A percentile compares a stretch with the other conserved stretches of the same genome.
Evolutionary conservation across 2,329 filamentous ascomycete species (phyloP).

Genomic region (Elsinoe australis): DNA sequence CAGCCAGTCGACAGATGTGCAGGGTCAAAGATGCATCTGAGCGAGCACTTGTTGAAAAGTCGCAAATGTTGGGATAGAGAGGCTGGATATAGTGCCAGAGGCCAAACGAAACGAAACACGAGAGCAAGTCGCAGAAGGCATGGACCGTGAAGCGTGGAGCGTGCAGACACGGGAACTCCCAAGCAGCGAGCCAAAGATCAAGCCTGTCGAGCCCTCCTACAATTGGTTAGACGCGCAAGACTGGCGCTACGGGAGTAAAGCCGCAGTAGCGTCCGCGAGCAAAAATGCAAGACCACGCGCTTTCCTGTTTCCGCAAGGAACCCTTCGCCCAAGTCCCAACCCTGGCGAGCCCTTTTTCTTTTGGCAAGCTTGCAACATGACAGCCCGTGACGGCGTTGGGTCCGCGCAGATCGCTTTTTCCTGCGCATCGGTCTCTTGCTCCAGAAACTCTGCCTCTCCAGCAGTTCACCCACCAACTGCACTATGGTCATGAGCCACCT

Average conservation of each 20-base stretch:
- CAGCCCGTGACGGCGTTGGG: conserved; percentile 2
- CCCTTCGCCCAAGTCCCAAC: background rate
- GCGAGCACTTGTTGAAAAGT: background rate
- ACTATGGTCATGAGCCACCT: background rate
- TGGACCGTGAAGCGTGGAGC: background rate
- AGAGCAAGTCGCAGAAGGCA: conserved; percentile 3
- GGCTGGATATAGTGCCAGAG: conserved; percentile 5
- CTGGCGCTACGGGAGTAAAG: background rate
- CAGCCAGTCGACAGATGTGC: background rate
- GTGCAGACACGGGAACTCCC: too few relatives aligned
- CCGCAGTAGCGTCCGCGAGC: background rate
- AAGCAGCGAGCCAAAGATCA: too few relatives aligned
- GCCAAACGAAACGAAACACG: conserved; percentile 7
- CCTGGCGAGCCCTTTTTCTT: background rate
- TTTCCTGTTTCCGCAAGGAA: background rate
- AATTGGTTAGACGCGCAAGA: background rate
- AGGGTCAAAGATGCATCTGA: conserved; percentile 1
- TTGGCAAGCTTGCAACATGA: background rate
- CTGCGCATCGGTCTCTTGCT: background rate
- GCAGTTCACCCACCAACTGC: background rate
- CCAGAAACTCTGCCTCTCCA: conserved; percentile 1
- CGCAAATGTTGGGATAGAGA: background rate
- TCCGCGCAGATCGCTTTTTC: conserved; percentile 4
- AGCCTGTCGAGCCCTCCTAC: too few relatives aligned
- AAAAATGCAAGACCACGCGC: background rate